phyloP scores from a whole-genome alignment of 495 filamentous ascomycete species.

The Penicillium tannophilum region DNA sequence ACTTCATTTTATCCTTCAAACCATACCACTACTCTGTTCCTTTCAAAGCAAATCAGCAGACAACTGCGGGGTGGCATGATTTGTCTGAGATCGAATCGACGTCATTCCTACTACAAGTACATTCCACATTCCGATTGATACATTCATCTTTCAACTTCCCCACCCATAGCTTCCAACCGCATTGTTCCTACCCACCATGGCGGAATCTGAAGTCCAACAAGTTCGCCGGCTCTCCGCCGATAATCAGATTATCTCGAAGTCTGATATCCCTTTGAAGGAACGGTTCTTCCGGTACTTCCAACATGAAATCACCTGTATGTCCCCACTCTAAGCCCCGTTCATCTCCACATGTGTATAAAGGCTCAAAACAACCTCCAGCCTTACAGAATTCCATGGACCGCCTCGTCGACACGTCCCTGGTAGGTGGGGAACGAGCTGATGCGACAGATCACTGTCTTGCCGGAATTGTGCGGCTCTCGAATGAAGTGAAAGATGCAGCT shows the following conservation, averaged over 20 bases:
- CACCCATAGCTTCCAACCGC: neutral
- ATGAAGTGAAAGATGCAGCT: conserved; percentile 68
- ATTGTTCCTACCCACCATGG: conserved; percentile 29
- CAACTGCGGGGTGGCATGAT: conserved; percentile 29
- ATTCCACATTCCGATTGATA: conserved; percentile 18
- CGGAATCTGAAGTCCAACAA: conserved; percentile 32
- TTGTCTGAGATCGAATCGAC: conserved; percentile 24
- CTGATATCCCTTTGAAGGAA: conserved; percentile 61
- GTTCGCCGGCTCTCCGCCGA: conserved; percentile 42
- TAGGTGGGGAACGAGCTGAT: conserved; percentile 61
- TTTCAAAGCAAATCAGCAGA: neutral
- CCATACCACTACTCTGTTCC: neutral
- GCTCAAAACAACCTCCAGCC: conserved; percentile 25
- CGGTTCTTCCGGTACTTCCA: conserved; percentile 81
- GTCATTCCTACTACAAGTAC: conserved; percentile 25
- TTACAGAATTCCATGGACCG: conserved; percentile 64
- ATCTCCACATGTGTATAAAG: neutral
- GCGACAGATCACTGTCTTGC: conserved; percentile 69
- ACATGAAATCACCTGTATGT: conserved; percentile 65
- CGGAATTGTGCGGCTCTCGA: conserved; percentile 65
- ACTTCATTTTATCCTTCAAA: neutral
- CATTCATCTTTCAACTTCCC: conserved; percentile 5
- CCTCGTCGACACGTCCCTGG: conserved; percentile 51
- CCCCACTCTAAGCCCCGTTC: neutral
- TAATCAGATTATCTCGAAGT: conserved; percentile 42